Percentiles rank a stretch among this genome's conserved stretches.
phyloP scores from a whole-genome alignment of 1,284 basidiomycete genomes.

The Sporisorium reilianum region DNA sequence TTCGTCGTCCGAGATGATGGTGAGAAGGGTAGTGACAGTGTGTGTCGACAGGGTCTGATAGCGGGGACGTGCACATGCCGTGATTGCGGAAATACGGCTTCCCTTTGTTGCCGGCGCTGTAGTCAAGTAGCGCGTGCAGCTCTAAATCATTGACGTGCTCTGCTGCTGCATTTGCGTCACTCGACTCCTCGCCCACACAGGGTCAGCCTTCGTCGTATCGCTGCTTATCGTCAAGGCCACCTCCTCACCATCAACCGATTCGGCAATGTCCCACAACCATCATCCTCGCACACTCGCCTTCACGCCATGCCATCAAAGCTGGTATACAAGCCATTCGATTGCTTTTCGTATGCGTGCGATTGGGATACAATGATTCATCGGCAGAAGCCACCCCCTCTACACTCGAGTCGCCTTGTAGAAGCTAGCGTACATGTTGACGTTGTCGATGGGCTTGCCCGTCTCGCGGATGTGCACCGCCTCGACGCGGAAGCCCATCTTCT shows the following conservation, averaged over 20 bases:
- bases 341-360: background rate
- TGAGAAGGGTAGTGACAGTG: background rate
- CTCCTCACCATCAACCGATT: background rate
- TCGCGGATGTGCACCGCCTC: constrained; percentile 66
- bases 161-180: constrained; percentile 29
- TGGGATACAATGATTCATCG: background rate
- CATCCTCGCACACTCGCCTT: background rate
- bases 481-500: constrained; percentile 70
- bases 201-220: background rate
- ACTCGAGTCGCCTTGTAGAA: constrained; percentile 70
- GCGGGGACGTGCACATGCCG: constrained; percentile 6
- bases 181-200: background rate
- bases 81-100: constrained; percentile 2
- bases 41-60: background rate
- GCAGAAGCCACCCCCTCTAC: constrained; percentile 13
- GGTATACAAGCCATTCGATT: background rate
- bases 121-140: constrained; percentile 23
- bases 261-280: no score
- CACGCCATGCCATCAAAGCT: background rate
- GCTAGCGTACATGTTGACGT: constrained; percentile 76
- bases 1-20: background rate
- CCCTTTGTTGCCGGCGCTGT: constrained; percentile 14
- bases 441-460: constrained; percentile 72
- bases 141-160: constrained; percentile 24
- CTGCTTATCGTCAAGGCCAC: background rate